Evolutionary conservation across 2,329 filamentous ascomycete species (phyloP).

Genomic region (Dothidotthia symphoricarpi): DNA sequence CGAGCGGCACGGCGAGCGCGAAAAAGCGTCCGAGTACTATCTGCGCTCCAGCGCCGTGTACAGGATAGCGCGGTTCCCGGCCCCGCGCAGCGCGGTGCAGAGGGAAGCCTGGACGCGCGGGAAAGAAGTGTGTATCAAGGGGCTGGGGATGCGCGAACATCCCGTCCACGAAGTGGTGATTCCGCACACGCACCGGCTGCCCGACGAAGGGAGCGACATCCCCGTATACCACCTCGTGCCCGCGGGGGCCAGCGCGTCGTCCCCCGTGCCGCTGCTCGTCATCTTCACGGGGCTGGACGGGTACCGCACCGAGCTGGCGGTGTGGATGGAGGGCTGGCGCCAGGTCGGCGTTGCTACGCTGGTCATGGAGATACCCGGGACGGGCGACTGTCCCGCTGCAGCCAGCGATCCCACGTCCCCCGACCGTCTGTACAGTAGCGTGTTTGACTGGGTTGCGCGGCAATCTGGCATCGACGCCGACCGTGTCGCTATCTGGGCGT

Average conservation of each 20-base stretch:
- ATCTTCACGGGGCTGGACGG: constrained; percentile 61
- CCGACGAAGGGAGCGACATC: constrained; percentile 56
- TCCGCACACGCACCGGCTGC: constrained; percentile 54
- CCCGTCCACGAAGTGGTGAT: constrained; percentile 63
- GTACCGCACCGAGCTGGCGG: constrained; percentile 57
- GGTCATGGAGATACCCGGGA: constrained; percentile 58
- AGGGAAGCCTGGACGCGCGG: constrained; percentile 64
- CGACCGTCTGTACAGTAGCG: constrained; percentile 54
- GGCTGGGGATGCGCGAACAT: constrained; percentile 45
- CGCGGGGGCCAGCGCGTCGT: constrained; percentile 40
- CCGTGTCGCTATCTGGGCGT: constrained; percentile 55
- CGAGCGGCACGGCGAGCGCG: constrained; percentile 49
- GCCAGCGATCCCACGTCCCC: constrained; percentile 49
- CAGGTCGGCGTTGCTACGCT: constrained; percentile 51
- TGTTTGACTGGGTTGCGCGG: constrained; percentile 55
- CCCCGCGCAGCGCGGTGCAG: constrained; percentile 51
- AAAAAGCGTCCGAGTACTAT: constrained; percentile 61
- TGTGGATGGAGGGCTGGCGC: constrained; percentile 54
- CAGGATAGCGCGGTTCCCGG: constrained; percentile 70
- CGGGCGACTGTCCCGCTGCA: constrained; percentile 55
- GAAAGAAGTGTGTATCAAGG: constrained; percentile 63
- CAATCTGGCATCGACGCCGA: constrained; percentile 50
- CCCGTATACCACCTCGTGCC: constrained; percentile 67
- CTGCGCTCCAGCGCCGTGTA: constrained; percentile 60
- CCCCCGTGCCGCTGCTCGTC: constrained; percentile 53